phyloP scores from a whole-genome alignment of 768 basidiomycete genomes.

The Podaxis sp. region DNA sequence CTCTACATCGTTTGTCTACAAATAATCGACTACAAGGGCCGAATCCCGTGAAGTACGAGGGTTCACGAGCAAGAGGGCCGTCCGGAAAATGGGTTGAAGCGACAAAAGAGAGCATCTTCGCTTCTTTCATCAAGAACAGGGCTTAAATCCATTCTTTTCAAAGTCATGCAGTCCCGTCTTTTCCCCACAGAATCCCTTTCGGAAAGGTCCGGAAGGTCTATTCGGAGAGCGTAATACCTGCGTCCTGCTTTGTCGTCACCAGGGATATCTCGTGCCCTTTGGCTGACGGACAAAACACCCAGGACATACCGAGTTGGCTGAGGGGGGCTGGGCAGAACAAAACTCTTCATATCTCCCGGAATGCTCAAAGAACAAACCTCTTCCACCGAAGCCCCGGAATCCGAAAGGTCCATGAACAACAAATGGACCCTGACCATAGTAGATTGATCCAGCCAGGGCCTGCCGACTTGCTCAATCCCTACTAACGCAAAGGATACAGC shows the following conservation, averaged over 20 bases:
- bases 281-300: background rate
- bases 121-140: background rate
- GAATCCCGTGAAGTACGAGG: background rate
- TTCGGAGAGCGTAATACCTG: background rate
- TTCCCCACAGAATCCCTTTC: background rate
- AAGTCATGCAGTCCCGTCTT: background rate
- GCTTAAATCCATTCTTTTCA: background rate
- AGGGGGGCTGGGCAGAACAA: background rate
- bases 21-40: background rate
- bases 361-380: background rate
- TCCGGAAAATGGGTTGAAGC: background rate
- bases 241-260: background rate
- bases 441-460: background rate
- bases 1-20: background rate
- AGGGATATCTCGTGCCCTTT: background rate
- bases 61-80: background rate
- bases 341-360: background rate
- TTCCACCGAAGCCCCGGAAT: background rate
- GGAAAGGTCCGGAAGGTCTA: background rate
- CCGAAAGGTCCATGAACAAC: background rate
- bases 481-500: background rate
- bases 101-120: background rate
- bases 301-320: background rate
- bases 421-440: background rate
- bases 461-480: background rate